Evolutionary conservation across 495 filamentous ascomycete genomes (phyloP), one percentile per base, ranked within the genome.

Genomic region (Penicillium soppii): DNA sequence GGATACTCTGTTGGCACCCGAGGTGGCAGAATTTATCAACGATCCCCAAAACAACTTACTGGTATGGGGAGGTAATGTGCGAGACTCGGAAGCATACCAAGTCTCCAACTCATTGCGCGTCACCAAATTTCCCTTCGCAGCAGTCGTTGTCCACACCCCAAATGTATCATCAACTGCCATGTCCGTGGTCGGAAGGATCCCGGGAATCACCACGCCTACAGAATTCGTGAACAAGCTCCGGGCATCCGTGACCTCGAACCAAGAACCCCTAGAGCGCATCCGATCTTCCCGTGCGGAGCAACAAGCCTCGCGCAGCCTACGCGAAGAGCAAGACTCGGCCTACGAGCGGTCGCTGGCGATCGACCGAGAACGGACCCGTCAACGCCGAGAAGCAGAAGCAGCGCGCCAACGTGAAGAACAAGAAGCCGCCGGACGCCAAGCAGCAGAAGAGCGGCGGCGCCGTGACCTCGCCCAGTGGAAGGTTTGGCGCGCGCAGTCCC

Each of bases 31-130:
- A 20, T 96, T 88, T 51, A 58, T 97, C 62, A 86, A 81, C 46
- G 78, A 90, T 51, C 78, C 83, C 3, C 70, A 74, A 29, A 87
- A 91, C 62, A 86, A 88, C 54, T 80, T 97, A 33, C 73, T 97
- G 3, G 63, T 97, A 3, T 98, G 94, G 94, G 90, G 83, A 16
- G 94, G 95, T 16, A 95, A 87, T 52, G 86, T 97, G 1, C 83
- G 88, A 54, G 94, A 98, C 61, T 84, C 90, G 4, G 94, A 98
- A 67, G 88, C 91, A 5, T 97, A 95, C 64, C 91, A 97, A 65
- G 90, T 96, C 20, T 81, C 91, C 26, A 82, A 80, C 26, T 86
- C 89, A 23, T 82, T 97, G 47, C 82, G 83, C 57, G 90, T 86
- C 66, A 92, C 87, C 57, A 94, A 94, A 60, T 96, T 91, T 62